These are phyloP conservation scores for Borealophlyctis nickersoniae DNA, from an alignment of 192 early-diverging fungal species.

Conservation along the genomic window DNA sequence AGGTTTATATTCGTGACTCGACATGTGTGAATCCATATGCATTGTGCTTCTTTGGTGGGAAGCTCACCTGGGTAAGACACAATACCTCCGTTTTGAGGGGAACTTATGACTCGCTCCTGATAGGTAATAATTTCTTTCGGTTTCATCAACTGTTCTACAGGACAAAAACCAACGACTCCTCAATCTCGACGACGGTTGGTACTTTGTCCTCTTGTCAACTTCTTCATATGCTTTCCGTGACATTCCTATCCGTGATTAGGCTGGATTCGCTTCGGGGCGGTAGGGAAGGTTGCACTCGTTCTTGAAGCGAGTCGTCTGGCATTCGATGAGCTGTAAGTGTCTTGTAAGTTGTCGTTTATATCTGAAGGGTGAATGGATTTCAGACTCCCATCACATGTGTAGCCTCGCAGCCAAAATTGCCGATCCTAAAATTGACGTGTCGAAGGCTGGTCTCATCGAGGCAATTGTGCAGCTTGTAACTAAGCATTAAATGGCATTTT, in stretches of 20 bases:
- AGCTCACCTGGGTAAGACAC: conserved; percentile 29
- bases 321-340: conserved; percentile 69
- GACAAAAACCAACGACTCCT: conserved; percentile 13
- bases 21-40: conserved; percentile 29
- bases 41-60: conserved; percentile 44
- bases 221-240: not conserved
- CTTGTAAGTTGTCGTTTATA: no score
- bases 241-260: conserved; percentile 15
- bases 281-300: conserved; percentile 19
- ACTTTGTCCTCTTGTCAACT: not conserved
- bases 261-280: conserved; percentile 36
- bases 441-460: not conserved
- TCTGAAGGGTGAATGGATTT: no score
- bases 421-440: not conserved
- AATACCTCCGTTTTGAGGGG: no score
- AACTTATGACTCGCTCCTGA: no score
- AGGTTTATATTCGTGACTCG: conserved; percentile 45
- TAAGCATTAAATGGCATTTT: no score
- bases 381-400: no score
- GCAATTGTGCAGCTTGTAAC: not conserved
- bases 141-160: not conserved
- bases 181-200: conserved; percentile 37
- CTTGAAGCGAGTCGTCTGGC: conserved; percentile 49
- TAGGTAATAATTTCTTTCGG: not conserved
- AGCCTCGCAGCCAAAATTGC: not conserved